Base-by-base conservation (phyloP, 768 basidiomycete species). In the Russula lepida region DNA sequence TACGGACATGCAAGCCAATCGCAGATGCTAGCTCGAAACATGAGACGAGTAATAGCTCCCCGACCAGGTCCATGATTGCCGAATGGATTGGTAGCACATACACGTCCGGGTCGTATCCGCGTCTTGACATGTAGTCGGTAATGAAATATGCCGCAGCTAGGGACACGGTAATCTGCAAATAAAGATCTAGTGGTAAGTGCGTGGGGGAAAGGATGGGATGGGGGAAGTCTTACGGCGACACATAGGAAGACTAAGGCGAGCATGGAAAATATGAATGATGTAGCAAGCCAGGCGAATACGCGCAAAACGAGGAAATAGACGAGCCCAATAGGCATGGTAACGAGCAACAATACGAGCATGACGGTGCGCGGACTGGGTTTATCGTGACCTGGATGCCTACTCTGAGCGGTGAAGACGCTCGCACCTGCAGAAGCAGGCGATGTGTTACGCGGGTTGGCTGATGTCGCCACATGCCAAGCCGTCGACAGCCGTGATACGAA, bases 61-160 rank as follows among this genome's bases (percentile, higher is more conserved):
- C 91, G 33, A 89, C 73, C 54, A 95, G 81, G 71, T 95, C 92
- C 79, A 94, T 86, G 46, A 92, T 69, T 0, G 93, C 90, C 12
- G 90, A 92, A 66, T 95, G 93, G 28, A 95, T 82, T 8, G 94
- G 94, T n/a, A 98, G 75, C 2, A 92, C 92, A 70, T 95, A 95
- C 74, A 89, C 85, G 71, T 98, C 94, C 6, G 94, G 94, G 70
- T 98, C 94, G 28, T 84, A 77, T 12, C 81, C 77, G 58, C 77
- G 83, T 0, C 81, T 79, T 92, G 93, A 95, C 28, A 97, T 79
- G 69, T 83, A 84, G 47, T 82, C 74, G 2, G 92, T 94, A 52
- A 94, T 76, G 12, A 69, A 67, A 53, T 78, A 81, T 1, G 89
- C 92, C 35, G 89, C 71, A 30, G 78, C 27, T 5, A 98, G 78